phyloP scores from a whole-genome alignment of 176 grass and related monocot genomes.

The Oryza australiensis region DNA sequence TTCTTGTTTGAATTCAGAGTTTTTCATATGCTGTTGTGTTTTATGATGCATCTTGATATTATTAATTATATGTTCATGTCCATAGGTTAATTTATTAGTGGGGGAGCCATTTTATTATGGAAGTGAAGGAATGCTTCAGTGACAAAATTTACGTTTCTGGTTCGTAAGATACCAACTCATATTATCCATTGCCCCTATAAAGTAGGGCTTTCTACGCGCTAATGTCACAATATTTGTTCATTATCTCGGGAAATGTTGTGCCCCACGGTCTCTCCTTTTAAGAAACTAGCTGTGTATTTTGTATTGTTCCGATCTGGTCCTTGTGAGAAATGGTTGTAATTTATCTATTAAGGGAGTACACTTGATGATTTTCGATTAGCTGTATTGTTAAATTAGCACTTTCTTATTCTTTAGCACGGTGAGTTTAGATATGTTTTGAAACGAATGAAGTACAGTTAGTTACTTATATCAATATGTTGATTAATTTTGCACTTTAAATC shows the following conservation, averaged over 20 bases:
- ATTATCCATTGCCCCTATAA: not conserved
- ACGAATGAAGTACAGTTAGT: not conserved
- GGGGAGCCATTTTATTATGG: constrained; percentile 89
- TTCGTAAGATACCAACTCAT: constrained; percentile 45
- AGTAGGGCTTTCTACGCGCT: not conserved
- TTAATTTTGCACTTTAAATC: not conserved
- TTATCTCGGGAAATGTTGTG: not conserved
- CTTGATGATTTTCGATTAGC: not conserved
- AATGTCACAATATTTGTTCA: not conserved
- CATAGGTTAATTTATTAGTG: constrained; percentile 69
- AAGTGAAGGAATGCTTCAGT: constrained; percentile 81
- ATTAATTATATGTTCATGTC: constrained; percentile 27
- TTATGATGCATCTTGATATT: constrained; percentile 3
- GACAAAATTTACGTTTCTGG: constrained; percentile 96
- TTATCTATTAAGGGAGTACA: not conserved
- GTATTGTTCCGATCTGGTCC: not conserved
- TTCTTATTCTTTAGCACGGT: not conserved
- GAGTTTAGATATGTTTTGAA: not conserved
- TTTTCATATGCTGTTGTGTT: constrained; percentile 18
- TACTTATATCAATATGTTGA: not conserved
- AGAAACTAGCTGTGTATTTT: not conserved
- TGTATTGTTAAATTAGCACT: not conserved
- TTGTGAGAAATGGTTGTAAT: not conserved
- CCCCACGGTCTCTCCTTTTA: not conserved
- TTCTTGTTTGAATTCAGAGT: constrained; percentile 1